Conservation (phyloP, 1,284 basidiomycete species). For the Prillingera fragicola region DNA sequence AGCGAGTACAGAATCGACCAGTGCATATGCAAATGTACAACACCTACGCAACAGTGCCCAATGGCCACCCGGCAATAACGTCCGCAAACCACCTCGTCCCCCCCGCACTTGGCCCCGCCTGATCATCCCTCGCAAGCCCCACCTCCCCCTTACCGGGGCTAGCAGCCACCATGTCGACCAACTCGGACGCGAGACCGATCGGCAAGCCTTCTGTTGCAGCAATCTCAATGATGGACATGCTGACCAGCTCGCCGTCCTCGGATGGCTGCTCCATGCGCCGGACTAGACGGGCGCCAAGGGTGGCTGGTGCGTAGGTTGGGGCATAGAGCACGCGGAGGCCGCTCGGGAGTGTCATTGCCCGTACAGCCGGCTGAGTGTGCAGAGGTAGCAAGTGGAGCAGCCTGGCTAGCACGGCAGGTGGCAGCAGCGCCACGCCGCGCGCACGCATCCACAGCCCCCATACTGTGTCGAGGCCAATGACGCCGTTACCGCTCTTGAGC, state of each 20-base stretch:
- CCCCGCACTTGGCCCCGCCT: slow-evolving; percentile 50
- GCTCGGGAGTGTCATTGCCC: slow-evolving; percentile 61
- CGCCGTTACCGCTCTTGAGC: slow-evolving; percentile 50
- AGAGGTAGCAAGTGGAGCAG: slow-evolving; percentile 63
- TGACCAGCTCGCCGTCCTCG: slow-evolving; percentile 10
- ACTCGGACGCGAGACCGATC: slow-evolving; percentile 64
- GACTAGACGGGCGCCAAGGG: slow-evolving; percentile 63
- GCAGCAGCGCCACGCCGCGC: slow-evolving; percentile 83
- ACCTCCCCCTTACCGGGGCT: neutral
- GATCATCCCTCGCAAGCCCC: slow-evolving; percentile 69
- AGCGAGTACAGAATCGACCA: no score
- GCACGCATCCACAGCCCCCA: slow-evolving; percentile 98
- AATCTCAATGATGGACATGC: slow-evolving; percentile 54
- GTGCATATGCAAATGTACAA: neutral
- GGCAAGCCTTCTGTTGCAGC: slow-evolving; percentile 63
- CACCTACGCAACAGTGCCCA: slow-evolving; percentile 1
- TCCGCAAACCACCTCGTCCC: slow-evolving; percentile 65
- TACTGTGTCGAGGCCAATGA: slow-evolving; percentile 86
- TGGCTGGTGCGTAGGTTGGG: slow-evolving; percentile 61
- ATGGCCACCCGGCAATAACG: slow-evolving; percentile 55
- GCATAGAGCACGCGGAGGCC: slow-evolving; percentile 80
- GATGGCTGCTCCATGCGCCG: slow-evolving; percentile 51
- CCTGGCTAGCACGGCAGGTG: slow-evolving; percentile 74
- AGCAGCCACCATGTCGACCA: slow-evolving; percentile 55
- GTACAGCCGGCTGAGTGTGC: slow-evolving; percentile 66